Conservation (phyloP, 2,329 filamentous ascomycete species). For the Fusarium acutatum region DNA sequence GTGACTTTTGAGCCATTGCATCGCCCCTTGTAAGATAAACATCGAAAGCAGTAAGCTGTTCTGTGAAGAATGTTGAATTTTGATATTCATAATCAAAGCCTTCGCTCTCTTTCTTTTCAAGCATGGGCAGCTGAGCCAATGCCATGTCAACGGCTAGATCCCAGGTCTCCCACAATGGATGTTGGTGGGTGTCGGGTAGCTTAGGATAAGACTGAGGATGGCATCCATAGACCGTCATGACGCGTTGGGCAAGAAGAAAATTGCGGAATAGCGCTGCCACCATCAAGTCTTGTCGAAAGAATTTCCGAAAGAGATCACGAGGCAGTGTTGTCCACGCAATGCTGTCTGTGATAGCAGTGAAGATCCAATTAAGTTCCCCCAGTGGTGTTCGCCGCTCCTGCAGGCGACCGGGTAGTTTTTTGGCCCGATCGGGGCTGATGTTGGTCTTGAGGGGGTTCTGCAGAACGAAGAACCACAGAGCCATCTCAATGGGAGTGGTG, state of each 20-base stretch:
- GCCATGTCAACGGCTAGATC: conserved; percentile 97
- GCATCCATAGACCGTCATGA: conserved; percentile 97
- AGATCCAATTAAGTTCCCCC: conserved; percentile 98
- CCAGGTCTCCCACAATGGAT: conserved; percentile 97
- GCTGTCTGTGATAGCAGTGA: conserved; percentile 97
- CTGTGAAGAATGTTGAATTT: conserved; percentile 95
- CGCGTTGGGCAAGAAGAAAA: conserved; percentile 90
- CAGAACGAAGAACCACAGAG: conserved; percentile 92
- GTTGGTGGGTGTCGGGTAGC: conserved; percentile 93
- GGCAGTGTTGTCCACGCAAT: conserved; percentile 98
- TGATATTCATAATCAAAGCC: conserved; percentile 88
- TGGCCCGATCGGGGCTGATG: conserved; percentile 81
- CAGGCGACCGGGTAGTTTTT: conserved; percentile 87
- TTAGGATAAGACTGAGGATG: conserved; percentile 91
- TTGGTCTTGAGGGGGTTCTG: conserved; percentile 81
- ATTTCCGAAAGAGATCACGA: conserved; percentile 90
- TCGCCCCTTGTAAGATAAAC: conserved; percentile 87
- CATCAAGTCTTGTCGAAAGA: conserved; percentile 97
- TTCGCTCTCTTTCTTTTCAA: conserved; percentile 80
- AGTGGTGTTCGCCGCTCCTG: conserved; percentile 93
- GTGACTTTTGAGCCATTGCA: conserved; percentile 84
- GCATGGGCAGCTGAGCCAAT: conserved; percentile 83
- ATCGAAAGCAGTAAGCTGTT: conserved; percentile 96
- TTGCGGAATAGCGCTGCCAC: conserved; percentile 98
- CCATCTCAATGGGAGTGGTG: conserved; percentile 97